Evolutionary conservation across 2,329 filamentous ascomycete species (phyloP), one percentile per base, ranked within the genome.

Genomic region (Diaporthe vaccinii): DNA sequence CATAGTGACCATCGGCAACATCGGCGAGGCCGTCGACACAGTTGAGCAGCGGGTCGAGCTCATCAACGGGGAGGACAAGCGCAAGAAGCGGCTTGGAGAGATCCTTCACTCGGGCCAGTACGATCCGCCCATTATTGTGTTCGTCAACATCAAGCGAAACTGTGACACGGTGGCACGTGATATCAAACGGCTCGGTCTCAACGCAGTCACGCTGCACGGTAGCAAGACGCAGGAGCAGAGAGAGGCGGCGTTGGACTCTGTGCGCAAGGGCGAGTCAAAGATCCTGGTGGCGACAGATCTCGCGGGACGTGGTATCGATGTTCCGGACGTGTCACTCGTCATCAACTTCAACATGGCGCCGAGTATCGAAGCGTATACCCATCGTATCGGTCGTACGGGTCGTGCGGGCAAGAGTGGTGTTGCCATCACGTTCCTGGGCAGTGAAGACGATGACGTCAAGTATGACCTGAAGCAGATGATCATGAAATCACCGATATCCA

Each of bases 131-230:
- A 98, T 99, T 84, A 99, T 99, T 80, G 96, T 99, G 78, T 99
- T 99, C 83, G 97, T 99, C 90, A 99, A 99, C 85, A 98, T 98
- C 91, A 98, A 98, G 86, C 94, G 96, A 80, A 98, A 98, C 87
- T 98, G 96, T 87, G 97, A 99, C 83, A 94, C 95, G 75, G 93
- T 99, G 65, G 96, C 96, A 4, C 91, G 95, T 76, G 96, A 98
- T 82, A 97, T 99, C 87, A 97, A 98, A 82, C 91, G 94, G 71
- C 97, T 97, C 92, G 97, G 97, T 79, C 97, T 95, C 89, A 94
- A 92, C 28, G 91, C 93, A 10, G 96, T 98, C 80, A 98, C 96
- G 0, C 87, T 99, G 44, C 97, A 99, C 86, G 96, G 97, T 77
- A 95, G 92, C 86, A 99, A 99, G 85, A 98, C 96, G 0, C 97